phyloP scores from a whole-genome alignment of 495 filamentous ascomycete species.

The Darksidea phi region DNA sequence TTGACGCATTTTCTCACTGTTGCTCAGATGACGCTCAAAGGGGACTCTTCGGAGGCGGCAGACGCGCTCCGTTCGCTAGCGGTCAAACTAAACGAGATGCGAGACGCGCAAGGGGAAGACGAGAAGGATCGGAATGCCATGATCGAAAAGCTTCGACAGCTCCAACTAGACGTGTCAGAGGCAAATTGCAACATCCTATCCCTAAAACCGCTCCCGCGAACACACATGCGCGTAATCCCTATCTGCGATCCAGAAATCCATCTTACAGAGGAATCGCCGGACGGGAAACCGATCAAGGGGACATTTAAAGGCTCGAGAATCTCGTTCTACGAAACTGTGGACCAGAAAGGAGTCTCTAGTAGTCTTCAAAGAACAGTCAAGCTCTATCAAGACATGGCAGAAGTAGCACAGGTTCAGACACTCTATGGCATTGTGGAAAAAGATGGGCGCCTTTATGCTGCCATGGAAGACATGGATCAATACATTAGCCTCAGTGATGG shows the following conservation, averaged over 20 bases:
- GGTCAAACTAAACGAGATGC: not conserved
- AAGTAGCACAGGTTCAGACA: conserved; percentile 1
- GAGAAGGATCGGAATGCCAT: not conserved
- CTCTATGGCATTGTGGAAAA: conserved; percentile 1
- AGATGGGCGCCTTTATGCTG: not conserved
- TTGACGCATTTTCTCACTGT: not conserved
- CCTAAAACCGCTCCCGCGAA: not conserved
- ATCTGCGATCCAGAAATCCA: not conserved
- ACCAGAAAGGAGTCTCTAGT: not conserved
- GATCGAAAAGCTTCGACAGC: not conserved
- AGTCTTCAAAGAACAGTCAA: not conserved
- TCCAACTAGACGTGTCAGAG: conserved; percentile 1
- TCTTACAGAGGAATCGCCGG: not conserved
- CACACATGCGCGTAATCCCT: not conserved
- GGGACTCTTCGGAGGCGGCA: not conserved
- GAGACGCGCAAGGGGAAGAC: not conserved
- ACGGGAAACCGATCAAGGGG: not conserved
- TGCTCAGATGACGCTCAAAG: conserved; percentile 1
- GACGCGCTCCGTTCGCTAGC: not conserved
- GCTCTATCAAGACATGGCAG: not conserved
- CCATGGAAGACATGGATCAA: not conserved
- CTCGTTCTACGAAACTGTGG: not conserved
- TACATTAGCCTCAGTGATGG: not conserved
- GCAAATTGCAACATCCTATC: not conserved
- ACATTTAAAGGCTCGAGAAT: not conserved